Evolutionary conservation across 2,329 filamentous ascomycete species (phyloP), one percentile per base, ranked within the genome.

Genomic region (Nannizziopsis arthrosporioides): DNA sequence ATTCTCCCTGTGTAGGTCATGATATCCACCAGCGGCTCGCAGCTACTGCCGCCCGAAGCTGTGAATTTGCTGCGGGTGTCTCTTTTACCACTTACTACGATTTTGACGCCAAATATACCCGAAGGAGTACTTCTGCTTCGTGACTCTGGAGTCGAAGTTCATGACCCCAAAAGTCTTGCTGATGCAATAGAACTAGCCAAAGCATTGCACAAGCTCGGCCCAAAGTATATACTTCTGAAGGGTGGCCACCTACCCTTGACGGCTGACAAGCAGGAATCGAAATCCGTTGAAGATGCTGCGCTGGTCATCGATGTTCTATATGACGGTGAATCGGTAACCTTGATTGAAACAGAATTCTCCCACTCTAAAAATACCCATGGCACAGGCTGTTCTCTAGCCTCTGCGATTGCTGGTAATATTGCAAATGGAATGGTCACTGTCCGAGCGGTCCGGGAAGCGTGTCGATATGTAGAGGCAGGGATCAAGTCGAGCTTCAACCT

Each of bases 301-400:
- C 58, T 84, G 1, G 80, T 95, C 1, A 74, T 93, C 22, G 86
- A 96, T 60, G 74, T 95, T 2, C 73, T 94, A 4, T 78, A 79
- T 38, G 84, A 85, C 5, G 73, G 73, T 0, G 71, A 68, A 0
- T 64, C 75, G n/a, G 63, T 75, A 0, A 71, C 78, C 1, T 69
- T 79, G 35, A 75, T 94, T 42, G 75, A 88, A 63, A 84, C 79
- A 35, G 72, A 74, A 3, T 95, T 84, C 60, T 73, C 86, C 53
- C 67, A 73, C 8, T 87, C 83, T 7, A 82, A 73, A 51, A 90
- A 90, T 60, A 96, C 90, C 0, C 92, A 98, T 59, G 92, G 92
- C 0, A 96, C 92, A 0, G 92, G 92, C 3, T 98, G 92, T 61
- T 93, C 88, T 8, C 74, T 96, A 51, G 92, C 92, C 36, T 94